Conservation (phyloP, 2,329 filamentous ascomycete genomes). For the Pyrenophora seminiperda region DNA sequence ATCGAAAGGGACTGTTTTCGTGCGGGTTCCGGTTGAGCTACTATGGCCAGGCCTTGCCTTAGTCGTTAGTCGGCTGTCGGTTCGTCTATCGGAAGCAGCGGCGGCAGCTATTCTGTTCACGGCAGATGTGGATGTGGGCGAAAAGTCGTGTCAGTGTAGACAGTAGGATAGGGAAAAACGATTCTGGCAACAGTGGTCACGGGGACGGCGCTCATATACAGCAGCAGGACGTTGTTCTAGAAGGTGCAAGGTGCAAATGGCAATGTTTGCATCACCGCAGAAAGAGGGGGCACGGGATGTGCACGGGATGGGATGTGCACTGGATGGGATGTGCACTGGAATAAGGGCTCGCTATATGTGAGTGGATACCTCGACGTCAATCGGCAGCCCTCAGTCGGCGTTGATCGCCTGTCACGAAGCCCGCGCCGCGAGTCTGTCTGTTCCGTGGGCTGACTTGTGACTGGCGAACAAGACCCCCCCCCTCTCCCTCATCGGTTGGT, state of each 20-base stretch:
- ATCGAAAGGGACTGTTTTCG: constrained; percentile 8
- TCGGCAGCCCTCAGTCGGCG: constrained; percentile 28
- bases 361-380: constrained; percentile 42
- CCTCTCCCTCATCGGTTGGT: constrained; percentile 4
- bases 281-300: constrained; percentile 8
- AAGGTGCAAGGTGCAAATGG: constrained; percentile 14
- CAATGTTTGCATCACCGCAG: constrained; percentile 28
- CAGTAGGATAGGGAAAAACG: constrained; percentile 25
- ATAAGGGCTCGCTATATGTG: constrained; percentile 24
- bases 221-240: constrained; percentile 20
- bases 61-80: constrained; percentile 30
- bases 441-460: constrained; percentile 19
- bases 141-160: constrained; percentile 5
- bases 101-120: constrained; percentile 33
- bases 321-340: constrained; percentile 18
- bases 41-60: constrained; percentile 19
- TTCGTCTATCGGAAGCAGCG: constrained; percentile 32
- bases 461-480: constrained; percentile 7
- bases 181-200: constrained; percentile 36
- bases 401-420: constrained; percentile 25
- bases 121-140: constrained; percentile 13
- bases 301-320: constrained; percentile 7
- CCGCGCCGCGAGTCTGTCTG: constrained; percentile 8
- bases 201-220: constrained; percentile 29
- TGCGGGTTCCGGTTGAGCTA: constrained; percentile 5